phyloP scores from a whole-genome alignment of 768 basidiomycete species.

The Leccinum boreale region DNA sequence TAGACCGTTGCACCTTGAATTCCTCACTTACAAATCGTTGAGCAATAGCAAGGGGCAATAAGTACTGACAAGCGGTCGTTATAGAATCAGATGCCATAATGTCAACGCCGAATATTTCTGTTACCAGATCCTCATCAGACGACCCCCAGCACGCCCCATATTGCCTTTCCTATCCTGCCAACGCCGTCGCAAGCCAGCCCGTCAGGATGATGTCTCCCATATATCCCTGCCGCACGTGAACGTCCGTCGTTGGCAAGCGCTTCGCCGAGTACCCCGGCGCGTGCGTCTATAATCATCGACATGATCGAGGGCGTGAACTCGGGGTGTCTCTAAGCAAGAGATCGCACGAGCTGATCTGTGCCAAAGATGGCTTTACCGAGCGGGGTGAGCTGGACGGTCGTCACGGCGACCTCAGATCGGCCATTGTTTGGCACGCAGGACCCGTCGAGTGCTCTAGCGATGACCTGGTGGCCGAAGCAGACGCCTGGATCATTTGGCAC shows the following conservation, averaged over 20 bases:
- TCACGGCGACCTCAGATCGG: too few species aligned
- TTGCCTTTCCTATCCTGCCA: constrained; percentile 35
- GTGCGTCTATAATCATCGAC: constrained; percentile 48
- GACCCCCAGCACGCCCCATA: constrained; percentile 47
- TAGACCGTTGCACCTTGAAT: too few species aligned
- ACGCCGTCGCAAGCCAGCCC: constrained; percentile 45
- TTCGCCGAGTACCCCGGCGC: constrained; percentile 48
- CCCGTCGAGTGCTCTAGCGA: too few species aligned
- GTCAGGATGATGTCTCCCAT: constrained; percentile 24
- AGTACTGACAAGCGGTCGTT: constrained; percentile 7
- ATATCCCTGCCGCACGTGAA: constrained; percentile 26
- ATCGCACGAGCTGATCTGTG: too few species aligned
- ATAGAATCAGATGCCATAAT: constrained; percentile 17
- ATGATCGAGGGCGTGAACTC: constrained; percentile 74
- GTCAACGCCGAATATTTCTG: too few species aligned
- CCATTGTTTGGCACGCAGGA: too few species aligned
- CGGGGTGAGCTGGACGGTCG: too few species aligned
- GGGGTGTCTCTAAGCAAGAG: constrained; percentile 55
- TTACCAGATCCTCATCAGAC: constrained; percentile 2
- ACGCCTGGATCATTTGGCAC: too few species aligned
- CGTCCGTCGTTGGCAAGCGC: constrained; percentile 41
- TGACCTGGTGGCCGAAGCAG: too few species aligned
- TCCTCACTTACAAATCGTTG: too few species aligned
- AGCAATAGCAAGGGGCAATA: neutral
- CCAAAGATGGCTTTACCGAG: too few species aligned